Conservation (phyloP, 495 filamentous ascomycete species). For the Penicillium cosmopolitanum region DNA sequence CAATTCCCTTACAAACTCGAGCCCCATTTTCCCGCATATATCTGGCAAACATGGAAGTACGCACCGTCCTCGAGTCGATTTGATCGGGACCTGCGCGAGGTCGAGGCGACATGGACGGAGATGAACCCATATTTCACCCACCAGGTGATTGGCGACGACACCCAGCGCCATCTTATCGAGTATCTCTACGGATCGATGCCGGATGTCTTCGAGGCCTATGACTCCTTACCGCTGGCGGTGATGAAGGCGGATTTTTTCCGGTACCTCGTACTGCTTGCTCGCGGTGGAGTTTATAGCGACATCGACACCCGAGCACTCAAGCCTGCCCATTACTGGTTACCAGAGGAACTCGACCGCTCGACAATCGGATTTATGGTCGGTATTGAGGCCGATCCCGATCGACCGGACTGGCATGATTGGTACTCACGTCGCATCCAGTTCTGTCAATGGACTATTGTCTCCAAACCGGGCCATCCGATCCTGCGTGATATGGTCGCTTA, state of each 20-base stretch:
- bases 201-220: conserved; percentile 91
- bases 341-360: conserved; percentile 71
- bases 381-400: conserved; percentile 94
- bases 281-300: conserved; percentile 94
- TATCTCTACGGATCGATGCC: conserved; percentile 88
- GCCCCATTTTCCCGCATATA: conserved; percentile 90
- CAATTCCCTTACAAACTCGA: conserved; percentile 92
- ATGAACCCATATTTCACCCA: conserved; percentile 90
- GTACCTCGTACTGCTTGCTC: conserved; percentile 90
- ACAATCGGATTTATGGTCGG: conserved; percentile 85
- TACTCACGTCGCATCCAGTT: conserved; percentile 96
- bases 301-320: conserved; percentile 90
- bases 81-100: conserved; percentile 67
- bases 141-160: conserved; percentile 92
- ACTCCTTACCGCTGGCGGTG: conserved; percentile 80
- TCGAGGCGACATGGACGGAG: conserved; percentile 91
- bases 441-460: conserved; percentile 98
- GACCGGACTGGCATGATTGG: conserved; percentile 92
- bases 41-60: conserved; percentile 99
- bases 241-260: conserved; percentile 98
- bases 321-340: conserved; percentile 86
- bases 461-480: conserved; percentile 93
- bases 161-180: conserved; percentile 77
- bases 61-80: conserved; percentile 83
- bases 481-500: conserved; percentile 83